Conservation (phyloP, 1,284 basidiomycete species). For the Boletus smithii region DNA sequence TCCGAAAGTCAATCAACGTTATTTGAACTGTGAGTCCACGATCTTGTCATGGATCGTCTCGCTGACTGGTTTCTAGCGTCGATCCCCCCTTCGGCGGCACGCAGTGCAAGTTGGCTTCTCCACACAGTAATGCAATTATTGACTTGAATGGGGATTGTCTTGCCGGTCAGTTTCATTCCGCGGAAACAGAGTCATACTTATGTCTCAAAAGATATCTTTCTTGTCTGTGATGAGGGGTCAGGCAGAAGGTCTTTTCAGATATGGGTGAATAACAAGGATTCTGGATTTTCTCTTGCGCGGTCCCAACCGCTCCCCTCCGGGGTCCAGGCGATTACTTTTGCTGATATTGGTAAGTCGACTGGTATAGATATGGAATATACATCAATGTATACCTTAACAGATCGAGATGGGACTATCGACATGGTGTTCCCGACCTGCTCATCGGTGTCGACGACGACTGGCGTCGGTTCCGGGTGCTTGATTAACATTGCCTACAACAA, state of each 20-base stretch:
- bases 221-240: conserved; percentile 73
- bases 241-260: conserved; percentile 75
- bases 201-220: conserved; percentile 69
- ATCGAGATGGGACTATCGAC: conserved; percentile 95
- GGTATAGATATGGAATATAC: neutral
- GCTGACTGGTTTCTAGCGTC: conserved; percentile 39
- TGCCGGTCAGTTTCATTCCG: conserved; percentile 54
- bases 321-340: conserved; percentile 81
- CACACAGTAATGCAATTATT: conserved; percentile 94
- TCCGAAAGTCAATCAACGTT: conserved; percentile 48
- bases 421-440: conserved; percentile 88
- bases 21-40: conserved; percentile 55
- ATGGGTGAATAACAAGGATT: conserved; percentile 82
- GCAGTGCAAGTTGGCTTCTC: conserved; percentile 76
- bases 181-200: neutral
- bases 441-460: conserved; percentile 60
- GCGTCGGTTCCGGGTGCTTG: conserved; percentile 71
- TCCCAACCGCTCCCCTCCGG: conserved; percentile 73
- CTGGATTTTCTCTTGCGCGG: conserved; percentile 71
- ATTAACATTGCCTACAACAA: conserved; percentile 94
- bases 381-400: conserved; percentile 39
- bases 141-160: conserved; percentile 96
- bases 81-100: conserved; percentile 59
- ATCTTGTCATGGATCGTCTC: neutral
- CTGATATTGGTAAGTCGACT: conserved; percentile 74